Evolutionary conservation across 1,284 basidiomycete genomes (phyloP).

Genomic region (Rhodotorula sp.): DNA sequence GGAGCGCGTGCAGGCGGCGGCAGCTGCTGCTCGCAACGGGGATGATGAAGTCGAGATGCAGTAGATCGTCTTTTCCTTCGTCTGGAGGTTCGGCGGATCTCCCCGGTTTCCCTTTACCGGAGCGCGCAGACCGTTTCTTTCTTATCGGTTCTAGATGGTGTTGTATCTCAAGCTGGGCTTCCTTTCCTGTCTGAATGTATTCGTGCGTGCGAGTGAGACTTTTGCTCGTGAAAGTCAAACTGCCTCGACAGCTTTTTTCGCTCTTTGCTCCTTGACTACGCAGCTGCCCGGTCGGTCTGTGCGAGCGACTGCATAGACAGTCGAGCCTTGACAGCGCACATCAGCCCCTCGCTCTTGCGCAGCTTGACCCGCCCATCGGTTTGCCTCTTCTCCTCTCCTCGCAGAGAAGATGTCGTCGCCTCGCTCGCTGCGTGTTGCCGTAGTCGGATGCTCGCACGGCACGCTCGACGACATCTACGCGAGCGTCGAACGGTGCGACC

Average conservation of each 20-base stretch:
- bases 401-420: neutral
- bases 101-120: neutral
- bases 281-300: no score
- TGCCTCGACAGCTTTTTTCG: no score
- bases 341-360: no score
- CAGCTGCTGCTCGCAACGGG: neutral
- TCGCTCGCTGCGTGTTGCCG: conserved; percentile 56
- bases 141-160: neutral
- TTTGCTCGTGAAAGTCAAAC: no score
- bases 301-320: no score
- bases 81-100: neutral
- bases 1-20: conserved; percentile 14
- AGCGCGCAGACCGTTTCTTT: neutral
- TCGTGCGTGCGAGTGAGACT: no score
- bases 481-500: conserved; percentile 66
- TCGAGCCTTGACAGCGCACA: no score
- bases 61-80: neutral
- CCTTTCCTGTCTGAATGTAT: neutral
- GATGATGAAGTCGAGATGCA: conserved; percentile 14
- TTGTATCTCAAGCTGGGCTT: neutral
- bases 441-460: conserved; percentile 96
- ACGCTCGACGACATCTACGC: conserved; percentile 80
- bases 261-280: no score
- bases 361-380: no score
- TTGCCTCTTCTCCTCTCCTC: no score